Base-by-base conservation (phyloP, 2,329 filamentous ascomycete species). In the Colletotrichum somersetense region DNA sequence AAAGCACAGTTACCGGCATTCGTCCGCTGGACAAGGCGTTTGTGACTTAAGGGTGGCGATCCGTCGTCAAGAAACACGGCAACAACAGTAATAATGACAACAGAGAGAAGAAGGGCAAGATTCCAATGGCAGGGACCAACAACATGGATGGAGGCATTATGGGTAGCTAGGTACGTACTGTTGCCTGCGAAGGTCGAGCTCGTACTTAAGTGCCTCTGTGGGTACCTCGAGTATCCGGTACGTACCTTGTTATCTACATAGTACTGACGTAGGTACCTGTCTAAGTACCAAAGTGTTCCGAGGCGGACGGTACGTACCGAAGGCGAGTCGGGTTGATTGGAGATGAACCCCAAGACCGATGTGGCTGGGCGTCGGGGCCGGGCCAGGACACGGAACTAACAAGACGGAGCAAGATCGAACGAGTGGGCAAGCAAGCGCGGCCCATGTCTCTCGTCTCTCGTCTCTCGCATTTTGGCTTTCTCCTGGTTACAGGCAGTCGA, bases 301-400 rank as follows among this genome's bases (percentile, higher is more conserved):
- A 30, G 30, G 30, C 30, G 30, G 3, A 30, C 30, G 66, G 59
- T 59, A 72, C 65, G 69, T 72, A 59, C 65, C 52, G 42, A 59
- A 58, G 57, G 53, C 65, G 53, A 71, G 44, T 72, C 12, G 38
- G 38, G 33, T n/a, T 48, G 12, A 66, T 44, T n/a, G 61, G 55
- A 44, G 35, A 38, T 46, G 46, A 23, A 11, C 46, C 57, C 67
- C 53, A 65, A 35, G 57, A 56, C 64, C 67, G 44, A 71, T 67
- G 57, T 71, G 68, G 65, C 52, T 68, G 58, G 68, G 68, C 56
- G 46, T 26, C 55, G 55, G 35, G 55, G 59, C 68, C 57, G 58
- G 58, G 55, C 64, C 38, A 62, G 64, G 57, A 52, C 50, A 50
- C 42, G 42, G 26, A 26, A 56, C 62, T 63, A 64, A 42, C 48